Evolutionary conservation across 2,329 filamentous ascomycete genomes (phyloP).

Genomic region (Fusarium siculi): DNA sequence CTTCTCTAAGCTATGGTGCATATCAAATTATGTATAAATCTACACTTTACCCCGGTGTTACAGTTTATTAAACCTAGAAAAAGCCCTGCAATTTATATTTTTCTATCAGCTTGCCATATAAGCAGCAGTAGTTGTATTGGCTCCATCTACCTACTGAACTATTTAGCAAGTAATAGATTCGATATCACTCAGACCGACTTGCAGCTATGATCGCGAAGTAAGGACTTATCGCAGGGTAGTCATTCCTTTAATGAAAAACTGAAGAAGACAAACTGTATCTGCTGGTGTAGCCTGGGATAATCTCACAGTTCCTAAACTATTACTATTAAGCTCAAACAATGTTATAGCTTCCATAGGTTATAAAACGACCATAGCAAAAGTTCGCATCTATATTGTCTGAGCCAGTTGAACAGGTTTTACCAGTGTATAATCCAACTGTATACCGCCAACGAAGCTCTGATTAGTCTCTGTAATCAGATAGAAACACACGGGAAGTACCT

Average conservation of each 20-base stretch:
- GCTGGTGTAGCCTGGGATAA: background rate
- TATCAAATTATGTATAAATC: too few species aligned
- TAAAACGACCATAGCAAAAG: background rate
- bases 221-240: background rate
- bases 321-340: background rate
- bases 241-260: background rate
- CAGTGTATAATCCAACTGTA: background rate
- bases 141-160: background rate
- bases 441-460: background rate
- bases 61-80: background rate
- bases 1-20: too few species aligned
- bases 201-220: background rate
- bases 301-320: background rate
- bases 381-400: background rate
- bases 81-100: background rate
- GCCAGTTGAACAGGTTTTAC: background rate
- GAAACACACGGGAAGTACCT: fast-evolving
- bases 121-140: background rate
- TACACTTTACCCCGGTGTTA: fast-evolving
- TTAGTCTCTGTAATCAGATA: background rate
- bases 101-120: background rate
- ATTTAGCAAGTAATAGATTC: background rate
- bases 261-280: background rate
- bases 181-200: background rate
- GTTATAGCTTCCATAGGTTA: background rate